Evolutionary conservation across 1,139 yeast species (phyloP).

Genomic region (Chernovozyma sophiae-reginae): DNA sequence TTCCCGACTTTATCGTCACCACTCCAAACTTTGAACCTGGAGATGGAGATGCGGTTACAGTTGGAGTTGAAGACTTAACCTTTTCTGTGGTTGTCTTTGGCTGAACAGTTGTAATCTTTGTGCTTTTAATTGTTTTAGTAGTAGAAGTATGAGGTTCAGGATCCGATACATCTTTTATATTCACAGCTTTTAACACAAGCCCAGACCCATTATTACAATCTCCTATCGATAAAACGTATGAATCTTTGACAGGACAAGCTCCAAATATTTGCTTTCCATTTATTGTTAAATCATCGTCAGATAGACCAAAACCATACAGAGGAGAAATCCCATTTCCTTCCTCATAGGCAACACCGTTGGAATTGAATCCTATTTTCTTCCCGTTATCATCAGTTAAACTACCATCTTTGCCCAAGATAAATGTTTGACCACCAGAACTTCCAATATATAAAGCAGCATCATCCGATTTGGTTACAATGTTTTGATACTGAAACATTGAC

Average conservation of each 20-base stretch:
- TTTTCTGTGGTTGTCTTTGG: neutral
- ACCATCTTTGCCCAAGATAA: slow-evolving; percentile 20
- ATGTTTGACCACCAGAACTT: slow-evolving; percentile 23
- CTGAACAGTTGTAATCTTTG: neutral
- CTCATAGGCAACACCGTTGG: slow-evolving; percentile 27
- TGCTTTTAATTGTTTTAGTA: too few species aligned
- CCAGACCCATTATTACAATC: slow-evolving; percentile 26
- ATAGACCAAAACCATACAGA: slow-evolving; percentile 21
- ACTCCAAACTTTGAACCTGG: slow-evolving; percentile 11
- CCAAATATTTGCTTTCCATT: slow-evolving; percentile 19
- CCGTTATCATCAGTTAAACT: slow-evolving; percentile 26
- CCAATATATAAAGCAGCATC: slow-evolving; percentile 30
- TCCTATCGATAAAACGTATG: slow-evolving; percentile 22
- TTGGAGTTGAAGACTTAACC: neutral
- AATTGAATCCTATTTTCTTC: slow-evolving; percentile 21
- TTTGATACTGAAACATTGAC: slow-evolving; percentile 16
- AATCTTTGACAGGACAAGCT: slow-evolving; percentile 27
- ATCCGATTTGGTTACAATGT: slow-evolving; percentile 23
- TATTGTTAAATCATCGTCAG: slow-evolving; percentile 19
- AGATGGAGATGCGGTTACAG: neutral
- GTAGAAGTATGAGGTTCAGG: neutral
- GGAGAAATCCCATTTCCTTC: slow-evolving; percentile 26
- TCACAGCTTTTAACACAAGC: slow-evolving; percentile 11
- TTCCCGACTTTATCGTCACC: slow-evolving; percentile 19
- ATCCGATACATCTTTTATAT: neutral